phyloP scores from a whole-genome alignment of 306 rosid genomes.

The Oemleria cerasiformis region DNA sequence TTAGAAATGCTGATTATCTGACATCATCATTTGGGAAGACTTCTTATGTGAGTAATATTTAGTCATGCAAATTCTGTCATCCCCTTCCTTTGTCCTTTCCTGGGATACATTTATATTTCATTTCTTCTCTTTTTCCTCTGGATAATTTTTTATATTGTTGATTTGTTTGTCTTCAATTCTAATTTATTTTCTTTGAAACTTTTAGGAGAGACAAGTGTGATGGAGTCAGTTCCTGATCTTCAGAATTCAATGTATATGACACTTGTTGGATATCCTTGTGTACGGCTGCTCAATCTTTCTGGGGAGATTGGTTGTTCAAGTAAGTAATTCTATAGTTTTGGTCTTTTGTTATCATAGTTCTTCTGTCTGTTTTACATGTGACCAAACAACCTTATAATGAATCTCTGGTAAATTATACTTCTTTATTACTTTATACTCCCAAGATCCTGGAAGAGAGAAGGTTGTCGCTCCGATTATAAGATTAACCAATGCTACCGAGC shows the following conservation, averaged over 20 bases:
- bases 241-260: constrained; percentile 75
- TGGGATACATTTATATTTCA: not conserved
- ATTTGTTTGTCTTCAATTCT: not conserved
- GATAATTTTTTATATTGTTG: not conserved
- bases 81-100: not conserved
- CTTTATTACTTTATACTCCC: constrained; percentile 5
- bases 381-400: constrained; percentile 10
- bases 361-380: constrained; percentile 15
- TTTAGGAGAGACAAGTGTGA: constrained; percentile 43
- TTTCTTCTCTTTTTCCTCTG: not conserved
- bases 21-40: not conserved
- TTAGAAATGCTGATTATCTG: not conserved
- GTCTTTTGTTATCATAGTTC: not conserved
- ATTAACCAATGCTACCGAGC: constrained; percentile 40
- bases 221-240: constrained; percentile 96
- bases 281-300: constrained; percentile 70
- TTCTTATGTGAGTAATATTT: not conserved
- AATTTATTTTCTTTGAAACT: not conserved
- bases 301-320: constrained; percentile 93
- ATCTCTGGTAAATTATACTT: constrained; percentile 10
- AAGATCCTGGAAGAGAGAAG: constrained; percentile 88
- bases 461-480: constrained; percentile 73
- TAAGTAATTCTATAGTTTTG: constrained; percentile 28
- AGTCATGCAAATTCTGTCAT: not conserved
- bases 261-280: constrained; percentile 73